These are phyloP conservation scores for Clitopilus hobsonii DNA, from an alignment of 768 basidiomycete species.

Conservation along the genomic window DNA sequence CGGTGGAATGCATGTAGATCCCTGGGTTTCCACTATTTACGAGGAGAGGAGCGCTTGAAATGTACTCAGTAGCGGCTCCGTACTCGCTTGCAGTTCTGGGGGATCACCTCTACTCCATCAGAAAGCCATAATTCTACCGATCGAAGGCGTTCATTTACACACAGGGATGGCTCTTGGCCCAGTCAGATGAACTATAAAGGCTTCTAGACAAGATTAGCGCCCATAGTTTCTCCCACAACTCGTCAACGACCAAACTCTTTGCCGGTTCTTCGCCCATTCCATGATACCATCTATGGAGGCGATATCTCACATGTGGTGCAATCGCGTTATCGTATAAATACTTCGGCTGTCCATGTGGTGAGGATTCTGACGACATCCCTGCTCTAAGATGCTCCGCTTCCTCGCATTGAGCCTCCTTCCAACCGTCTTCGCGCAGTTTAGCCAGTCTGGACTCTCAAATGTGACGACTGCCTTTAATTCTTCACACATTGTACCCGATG, in stretches of 20 bases:
- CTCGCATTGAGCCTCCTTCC: conserved; percentile 9
- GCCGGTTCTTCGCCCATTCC: neutral
- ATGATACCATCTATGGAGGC: neutral
- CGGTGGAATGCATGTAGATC: no score
- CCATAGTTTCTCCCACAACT: neutral
- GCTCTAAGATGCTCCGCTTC: neutral
- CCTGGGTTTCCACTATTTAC: no score
- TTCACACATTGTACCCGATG: conserved; percentile 35
- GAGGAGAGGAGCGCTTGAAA: no score
- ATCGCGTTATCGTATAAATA: neutral
- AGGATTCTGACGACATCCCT: neutral
- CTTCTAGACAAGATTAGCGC: no score
- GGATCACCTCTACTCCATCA: no score
- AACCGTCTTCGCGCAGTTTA: conserved; percentile 10
- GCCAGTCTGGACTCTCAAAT: conserved; percentile 9
- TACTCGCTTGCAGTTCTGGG: no score
- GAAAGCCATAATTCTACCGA: no score
- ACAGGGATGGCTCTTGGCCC: no score
- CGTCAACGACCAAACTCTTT: neutral
- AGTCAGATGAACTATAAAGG: no score
- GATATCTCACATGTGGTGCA: neutral
- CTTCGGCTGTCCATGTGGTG: neutral
- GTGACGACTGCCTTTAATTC: conserved; percentile 27
- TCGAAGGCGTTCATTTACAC: no score
- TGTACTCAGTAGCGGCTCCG: no score